These are phyloP conservation scores for Apiospora aurea DNA, from an alignment of 2,329 filamentous ascomycete species.

Conservation along the genomic window DNA sequence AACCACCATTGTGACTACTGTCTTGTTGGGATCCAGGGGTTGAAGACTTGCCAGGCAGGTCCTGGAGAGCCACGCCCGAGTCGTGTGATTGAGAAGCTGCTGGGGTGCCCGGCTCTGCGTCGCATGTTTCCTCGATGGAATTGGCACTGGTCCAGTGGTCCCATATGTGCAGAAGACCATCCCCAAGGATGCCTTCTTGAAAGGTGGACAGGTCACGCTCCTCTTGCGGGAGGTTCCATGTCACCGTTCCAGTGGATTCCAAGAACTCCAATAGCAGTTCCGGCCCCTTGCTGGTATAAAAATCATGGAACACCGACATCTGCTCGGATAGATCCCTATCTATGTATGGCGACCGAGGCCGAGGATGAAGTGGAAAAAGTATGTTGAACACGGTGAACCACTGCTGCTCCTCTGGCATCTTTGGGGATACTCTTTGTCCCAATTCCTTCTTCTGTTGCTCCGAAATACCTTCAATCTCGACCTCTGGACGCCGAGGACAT, in stretches of 20 bases:
- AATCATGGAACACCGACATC: conserved; percentile 33
- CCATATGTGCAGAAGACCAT: conserved; percentile 32
- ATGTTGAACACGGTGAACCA: conserved; percentile 42
- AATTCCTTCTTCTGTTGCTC: conserved; percentile 36
- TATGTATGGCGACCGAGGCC: conserved; percentile 35
- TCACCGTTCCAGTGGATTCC: conserved; percentile 28
- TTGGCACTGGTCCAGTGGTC: conserved; percentile 31
- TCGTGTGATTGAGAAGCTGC: not conserved
- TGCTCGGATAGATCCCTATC: conserved; percentile 34
- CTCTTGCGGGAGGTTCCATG: conserved; percentile 27
- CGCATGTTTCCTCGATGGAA: not conserved
- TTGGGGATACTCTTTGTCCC: conserved; percentile 31
- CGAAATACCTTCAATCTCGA: conserved; percentile 33
- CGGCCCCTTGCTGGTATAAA: conserved; percentile 31
- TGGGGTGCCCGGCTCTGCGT: not conserved
- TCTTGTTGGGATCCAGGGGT: not conserved
- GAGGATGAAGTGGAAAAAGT: conserved; percentile 34
- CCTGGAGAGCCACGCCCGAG: not conserved
- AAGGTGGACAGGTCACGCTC: conserved; percentile 32
- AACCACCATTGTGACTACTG: not conserved
- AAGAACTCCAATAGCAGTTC: conserved; percentile 30
- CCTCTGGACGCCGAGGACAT: conserved; percentile 25
- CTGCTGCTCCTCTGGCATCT: conserved; percentile 35
- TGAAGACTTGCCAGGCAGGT: not conserved
- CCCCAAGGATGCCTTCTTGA: conserved; percentile 28